Evolutionary conservation across 345 rosid species (phyloP), one percentile per base, ranked within the genome.

Genomic region (Nasturtium officinale): DNA sequence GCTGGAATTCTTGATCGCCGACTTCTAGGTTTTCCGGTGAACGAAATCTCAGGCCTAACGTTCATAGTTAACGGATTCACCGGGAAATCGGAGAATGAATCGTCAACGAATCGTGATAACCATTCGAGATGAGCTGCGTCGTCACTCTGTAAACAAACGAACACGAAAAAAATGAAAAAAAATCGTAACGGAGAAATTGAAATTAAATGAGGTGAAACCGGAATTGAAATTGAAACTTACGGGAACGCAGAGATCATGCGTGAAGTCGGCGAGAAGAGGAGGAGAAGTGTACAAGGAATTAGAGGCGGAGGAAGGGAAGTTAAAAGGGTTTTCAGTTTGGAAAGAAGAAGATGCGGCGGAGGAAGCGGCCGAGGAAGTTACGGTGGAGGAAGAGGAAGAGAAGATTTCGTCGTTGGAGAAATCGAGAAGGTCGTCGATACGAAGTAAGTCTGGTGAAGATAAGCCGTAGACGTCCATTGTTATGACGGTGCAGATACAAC

Each of bases 111-210:
- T 37, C 69, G 84, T 10, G 96, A 89, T 48, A 91, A 62, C 97
- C 96, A 89, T 65, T 91, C 97, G 61, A 91, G 78, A 81, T 91
- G 93, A 7, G 97, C 97, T 67, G 85, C 90, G 55, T 91, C 96
- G 71, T 91, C 93, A 68, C 82, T 82, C 97, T 91, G 65, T 75
- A 61, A 45, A 40, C 78, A 61, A 46, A 40, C 10, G 11, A 68
- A 55, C 9, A 47, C 6, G 12, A 61, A 6, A 67, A 12, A 42
- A 2, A 28, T 42, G 63, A 47, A 21, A 23, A 21, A 59, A 58
- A 51, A 7, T n/a, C 46, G 15, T 2, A 51, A 70, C 63, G 7
- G 23, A 16, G 3, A 28, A 75, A 16, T 17, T 5, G 2, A 30
- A 21, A 59, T 9, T 1, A 47, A 5, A 65, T n/a, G 13, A 45